A percentile compares a stretch with the other conserved stretches of the same genome.
Conservation (phyloP, 2,329 filamentous ascomycete species). For the Trichoderma atroviride region DNA sequence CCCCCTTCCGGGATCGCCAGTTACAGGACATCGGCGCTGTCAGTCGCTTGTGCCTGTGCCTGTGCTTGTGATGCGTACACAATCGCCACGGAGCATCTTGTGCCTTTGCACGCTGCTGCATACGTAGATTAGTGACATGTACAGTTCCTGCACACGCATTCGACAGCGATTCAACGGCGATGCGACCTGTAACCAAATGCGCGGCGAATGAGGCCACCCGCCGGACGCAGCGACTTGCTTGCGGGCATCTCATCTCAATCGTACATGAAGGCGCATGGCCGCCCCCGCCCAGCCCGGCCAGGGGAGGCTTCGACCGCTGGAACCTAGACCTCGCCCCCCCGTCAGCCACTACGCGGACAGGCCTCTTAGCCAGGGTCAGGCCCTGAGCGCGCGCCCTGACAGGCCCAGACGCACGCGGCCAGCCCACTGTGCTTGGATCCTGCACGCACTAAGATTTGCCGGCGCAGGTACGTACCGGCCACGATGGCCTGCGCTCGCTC, state of each 20-base stretch:
- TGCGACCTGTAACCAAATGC: neutral
- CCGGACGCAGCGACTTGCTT: neutral
- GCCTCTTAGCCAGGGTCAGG: conserved; percentile 10
- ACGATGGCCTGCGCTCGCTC: neutral
- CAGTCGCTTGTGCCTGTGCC: neutral
- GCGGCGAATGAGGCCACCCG: neutral
- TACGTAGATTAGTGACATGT: neutral
- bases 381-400: conserved; percentile 2
- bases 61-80: neutral
- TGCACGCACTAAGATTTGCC: conserved; percentile 17
- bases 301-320: conserved; percentile 21
- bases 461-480: conserved; percentile 12
- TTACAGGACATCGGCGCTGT: neutral
- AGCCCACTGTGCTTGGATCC: neutral
- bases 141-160: neutral
- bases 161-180: neutral
- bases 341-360: conserved; percentile 5
- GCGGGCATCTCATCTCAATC: conserved; percentile 10
- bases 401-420: neutral
- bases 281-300: neutral
- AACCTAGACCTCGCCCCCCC: neutral
- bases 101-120: neutral
- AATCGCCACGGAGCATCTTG: neutral
- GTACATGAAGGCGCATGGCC: neutral
- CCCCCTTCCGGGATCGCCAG: neutral